Evolutionary conservation across 2,329 filamentous ascomycete genomes (phyloP).

Genomic region (Colletotrichum graminicola): DNA sequence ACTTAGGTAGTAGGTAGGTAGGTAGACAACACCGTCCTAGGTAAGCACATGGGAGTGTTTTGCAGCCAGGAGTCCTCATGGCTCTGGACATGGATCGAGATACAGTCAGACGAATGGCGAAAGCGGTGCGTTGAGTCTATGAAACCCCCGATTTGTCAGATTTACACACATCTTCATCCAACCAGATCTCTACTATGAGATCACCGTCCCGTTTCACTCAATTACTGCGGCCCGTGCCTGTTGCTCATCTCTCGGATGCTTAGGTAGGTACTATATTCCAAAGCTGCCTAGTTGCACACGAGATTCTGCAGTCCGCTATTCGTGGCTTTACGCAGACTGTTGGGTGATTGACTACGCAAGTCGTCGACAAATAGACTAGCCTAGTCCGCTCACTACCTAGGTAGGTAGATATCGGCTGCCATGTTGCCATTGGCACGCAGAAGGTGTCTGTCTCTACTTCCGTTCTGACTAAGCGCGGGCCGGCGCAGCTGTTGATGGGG

Average conservation of each 20-base stretch:
- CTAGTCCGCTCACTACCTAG: not conserved
- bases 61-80: not conserved
- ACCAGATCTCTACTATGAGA: not conserved
- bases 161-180: too few relatives aligned
- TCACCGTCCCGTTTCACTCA: not conserved
- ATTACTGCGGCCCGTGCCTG: not conserved
- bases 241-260: too few relatives aligned
- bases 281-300: too few relatives aligned
- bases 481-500: not conserved
- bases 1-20: not conserved
- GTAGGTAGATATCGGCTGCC: not conserved
- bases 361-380: not conserved
- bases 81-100: not conserved
- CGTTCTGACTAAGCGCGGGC: not conserved
- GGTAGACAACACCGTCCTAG: not conserved
- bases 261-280: too few relatives aligned
- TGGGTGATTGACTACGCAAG: too few relatives aligned
- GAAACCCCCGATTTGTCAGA: slow-evolving; percentile 14
- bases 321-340: not conserved
- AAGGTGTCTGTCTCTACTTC: not conserved
- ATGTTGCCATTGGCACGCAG: slow-evolving; percentile 1
- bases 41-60: not conserved
- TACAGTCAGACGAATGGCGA: slow-evolving; percentile 15
- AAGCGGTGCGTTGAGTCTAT: not conserved
- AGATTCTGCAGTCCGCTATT: not conserved